Base-by-base conservation (phyloP, 768 basidiomycete species). In the Tylopilus vinaceipallidus region DNA sequence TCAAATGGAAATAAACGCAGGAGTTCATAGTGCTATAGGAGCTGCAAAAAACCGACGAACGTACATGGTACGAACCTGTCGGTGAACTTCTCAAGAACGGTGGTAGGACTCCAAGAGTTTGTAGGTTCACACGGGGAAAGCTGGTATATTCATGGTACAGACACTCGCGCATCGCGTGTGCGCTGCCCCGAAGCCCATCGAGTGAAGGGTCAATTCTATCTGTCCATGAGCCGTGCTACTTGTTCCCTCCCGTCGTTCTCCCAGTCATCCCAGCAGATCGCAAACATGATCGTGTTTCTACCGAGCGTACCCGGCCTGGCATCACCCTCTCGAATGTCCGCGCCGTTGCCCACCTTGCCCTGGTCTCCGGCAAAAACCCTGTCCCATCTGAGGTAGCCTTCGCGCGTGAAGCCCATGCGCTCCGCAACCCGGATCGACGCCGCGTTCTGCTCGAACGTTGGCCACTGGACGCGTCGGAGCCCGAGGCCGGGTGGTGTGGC, bases 401-500 rank as follows among this genome's bases (percentile, higher is more conserved):
- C 87, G 27, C 64, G 50, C 46, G 62, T 67, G 61, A 89, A 84
- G 1, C 84, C 85, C 71, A 88, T 66, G 43, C 79, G 71, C 58
- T 81, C 68, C 0, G 85, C 86, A 0, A 75, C 70, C 5, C 65
- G 56, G 12, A 82, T 64, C 32, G 81, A 83, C 0, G 71, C 57
- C 11, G 37, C 42, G 57, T 88, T 88, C 20, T 59, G 47, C 14
- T 65, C 58, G 42, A 81, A 77, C 4, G 82, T 73, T 52, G 76
- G 75, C 81, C 84, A 89, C 26, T 79, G 78, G 0, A 85, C 78
- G 10, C 86, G 73, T 3, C 85, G 74, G 29, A 88, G 61, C 0
- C 80, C 78, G 2, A 87, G 68, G 1, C 79, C 79, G 23, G 71
- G 64, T 3, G 35, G 45, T 3, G 42, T 35, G 14, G 62, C 61